Base-by-base conservation (phyloP, 2,329 filamentous ascomycete genomes). In the Daldinia sp. region DNA sequence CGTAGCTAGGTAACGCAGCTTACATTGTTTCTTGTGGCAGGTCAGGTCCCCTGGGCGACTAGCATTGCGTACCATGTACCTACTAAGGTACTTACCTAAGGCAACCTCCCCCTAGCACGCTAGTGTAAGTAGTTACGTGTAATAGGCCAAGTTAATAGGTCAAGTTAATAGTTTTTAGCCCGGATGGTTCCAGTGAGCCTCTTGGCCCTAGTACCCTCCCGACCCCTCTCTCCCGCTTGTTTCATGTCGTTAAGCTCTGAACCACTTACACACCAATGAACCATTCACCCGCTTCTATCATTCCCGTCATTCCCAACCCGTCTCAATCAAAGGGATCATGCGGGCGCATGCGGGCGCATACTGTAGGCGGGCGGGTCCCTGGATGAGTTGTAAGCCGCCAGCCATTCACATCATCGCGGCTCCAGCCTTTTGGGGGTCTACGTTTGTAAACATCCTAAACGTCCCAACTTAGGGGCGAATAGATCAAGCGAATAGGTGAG, bases 321-420 rank as follows among this genome's bases (percentile, higher is more conserved):
- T 63, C 50, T 68, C 65, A 70, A 71, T 71, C 68, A 67, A 70
- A 74, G 72, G 73, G 69, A 74, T 72, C 69, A 73, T 72, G 69
- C 72, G 69, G 69, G 72, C 74, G 72, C 69, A 73, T 72, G 69
- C 72, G 69, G 69, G 72, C 74, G 72, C 72, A 76, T 76, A 74
- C 63, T 71, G 69, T 71, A 69, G 63, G 72, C 73, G 67, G 71
- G 70, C 64, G 70, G 74, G 60, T 54, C 51, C 50, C 5, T 74
- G 66, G 67, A 57, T 69, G 67, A 60, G 62, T 61, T 57, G 71
- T 69, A 66, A 73, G 63, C 42, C 42, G 48, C 69, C 68, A 71
- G 70, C 75, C 76, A 77, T 72, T 77, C 74, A 70, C 67, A 72
- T 72, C 62, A 28, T 61, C 42, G 64, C 65, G 46, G 60, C 69